Evolutionary conservation across 2,329 filamentous ascomycete species (phyloP), one percentile per base, ranked within the genome.

Genomic region (Paecilomyces sp.): DNA sequence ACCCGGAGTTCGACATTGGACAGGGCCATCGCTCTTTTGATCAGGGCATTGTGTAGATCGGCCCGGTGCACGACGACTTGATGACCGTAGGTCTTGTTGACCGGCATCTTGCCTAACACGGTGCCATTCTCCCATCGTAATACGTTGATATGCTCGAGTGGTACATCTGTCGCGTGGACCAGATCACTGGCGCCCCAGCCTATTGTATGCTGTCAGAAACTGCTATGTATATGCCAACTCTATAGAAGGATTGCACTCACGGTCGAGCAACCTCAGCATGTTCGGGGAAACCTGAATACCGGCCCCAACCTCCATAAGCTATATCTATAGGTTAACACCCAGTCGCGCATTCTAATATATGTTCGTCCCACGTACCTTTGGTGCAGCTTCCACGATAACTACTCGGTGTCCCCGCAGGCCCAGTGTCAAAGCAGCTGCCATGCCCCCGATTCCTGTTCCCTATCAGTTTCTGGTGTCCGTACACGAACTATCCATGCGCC

Each of bases 261-360:
- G 80, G 68, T 91, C 87, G 9, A 94, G 82, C 7, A 93, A 86
- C 5, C 87, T 83, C 3, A 88, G 83, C 82, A 92, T 89, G 64
- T 94, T 94, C 0, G 90, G 90, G 0, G 90, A 89, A 55, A 92
- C 82, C 72, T 94, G 90, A 61, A 94, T 92, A 2, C 90, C 90
- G 0, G 90, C 90, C 53, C 90, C 90, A 7, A 93, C 89, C 62
- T 74, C 72, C 64, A 66, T 65, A 52, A 74, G 64, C 72, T 74
- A 54, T 33, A 15, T n/a, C 41, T 36, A 22, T 64, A 33, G 54
- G 63, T 58, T 52, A 58, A 28, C 13, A 12, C 56, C 22, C 30
- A 13, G 28, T 18, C 41, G 5, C 7, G n/a, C 28, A 6, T 18
- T 1, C 15, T 12, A 5, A 3, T 8, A n/a, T n/a, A n/a, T 47